Evolutionary conservation across 352 stramenopile species (phyloP).

Genomic region (Aphanomyces invadans): DNA sequence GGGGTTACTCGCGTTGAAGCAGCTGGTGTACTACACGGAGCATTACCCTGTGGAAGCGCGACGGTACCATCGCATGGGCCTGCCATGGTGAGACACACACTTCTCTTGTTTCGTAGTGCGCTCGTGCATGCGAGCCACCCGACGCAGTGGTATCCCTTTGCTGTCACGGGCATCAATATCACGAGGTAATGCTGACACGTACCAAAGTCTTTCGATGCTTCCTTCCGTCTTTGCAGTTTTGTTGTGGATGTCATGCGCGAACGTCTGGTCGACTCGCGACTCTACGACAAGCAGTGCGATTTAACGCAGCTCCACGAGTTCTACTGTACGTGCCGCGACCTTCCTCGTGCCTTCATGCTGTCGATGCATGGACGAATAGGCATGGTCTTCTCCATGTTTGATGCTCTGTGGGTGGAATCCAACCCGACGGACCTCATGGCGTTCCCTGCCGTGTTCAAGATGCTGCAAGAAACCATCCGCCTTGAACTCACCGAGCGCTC

Average conservation of each 20-base stretch:
- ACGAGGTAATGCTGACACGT: constrained; percentile 36
- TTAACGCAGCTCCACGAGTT: constrained; percentile 57
- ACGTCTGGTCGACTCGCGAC: constrained; percentile 60
- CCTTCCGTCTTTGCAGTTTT: constrained; percentile 41
- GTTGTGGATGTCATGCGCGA: constrained; percentile 66
- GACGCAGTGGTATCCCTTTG: constrained; percentile 80
- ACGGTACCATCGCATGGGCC: constrained; percentile 30
- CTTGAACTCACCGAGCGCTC: constrained; percentile 44
- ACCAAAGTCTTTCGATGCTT: no score
- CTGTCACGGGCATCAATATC: constrained; percentile 82
- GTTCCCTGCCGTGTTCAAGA: constrained; percentile 76
- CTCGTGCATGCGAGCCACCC: constrained; percentile 77
- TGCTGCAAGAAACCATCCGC: constrained; percentile 63
- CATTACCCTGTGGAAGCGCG: constrained; percentile 69
- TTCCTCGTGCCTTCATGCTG: no score
- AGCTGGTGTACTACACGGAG: constrained; percentile 68
- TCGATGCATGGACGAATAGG: no score
- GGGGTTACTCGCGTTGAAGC: constrained; percentile 64
- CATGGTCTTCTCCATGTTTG: constrained; percentile 74
- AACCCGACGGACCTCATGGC: constrained; percentile 81
- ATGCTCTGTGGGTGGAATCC: constrained; percentile 70
- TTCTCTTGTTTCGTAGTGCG: constrained; percentile 47
- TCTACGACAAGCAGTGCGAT: constrained; percentile 42
- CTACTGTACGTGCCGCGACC: constrained; percentile 39
- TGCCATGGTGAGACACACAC: no score